Evolutionary conservation across 2,329 filamentous ascomycete species (phyloP).

Genomic region (Neopestalotiopsis sp.): DNA sequence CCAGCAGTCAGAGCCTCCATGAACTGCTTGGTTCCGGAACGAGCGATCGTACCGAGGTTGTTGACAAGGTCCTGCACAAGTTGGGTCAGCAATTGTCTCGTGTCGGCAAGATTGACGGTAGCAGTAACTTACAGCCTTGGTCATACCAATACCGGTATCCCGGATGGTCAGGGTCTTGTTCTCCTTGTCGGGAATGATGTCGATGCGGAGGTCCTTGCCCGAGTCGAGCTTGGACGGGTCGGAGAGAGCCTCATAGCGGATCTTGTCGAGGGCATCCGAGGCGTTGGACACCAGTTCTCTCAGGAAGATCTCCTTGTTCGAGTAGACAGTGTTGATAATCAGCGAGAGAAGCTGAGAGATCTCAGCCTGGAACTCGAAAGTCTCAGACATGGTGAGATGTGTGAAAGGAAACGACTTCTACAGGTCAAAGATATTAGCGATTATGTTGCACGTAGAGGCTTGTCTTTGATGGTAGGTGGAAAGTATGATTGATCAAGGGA

Average conservation of each 20-base stretch:
- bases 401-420: slow-evolving; percentile 23
- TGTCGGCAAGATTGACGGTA: not conserved
- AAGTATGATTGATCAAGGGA: not conserved
- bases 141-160: slow-evolving; percentile 99
- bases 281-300: slow-evolving; percentile 98
- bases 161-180: slow-evolving; percentile 96
- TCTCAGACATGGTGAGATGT: slow-evolving; percentile 80
- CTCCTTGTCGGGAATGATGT: slow-evolving; percentile 98
- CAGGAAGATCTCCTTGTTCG: slow-evolving; percentile 99
- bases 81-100: slow-evolving; percentile 40
- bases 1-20: slow-evolving; percentile 99
- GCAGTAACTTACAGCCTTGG: slow-evolving; percentile 85
- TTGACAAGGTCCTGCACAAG: slow-evolving; percentile 87
- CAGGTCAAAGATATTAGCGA: not conserved
- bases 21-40: slow-evolving; percentile 99
- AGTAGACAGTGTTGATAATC: slow-evolving; percentile 99
- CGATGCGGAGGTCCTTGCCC: slow-evolving; percentile 97
- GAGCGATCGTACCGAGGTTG: slow-evolving; percentile 99
- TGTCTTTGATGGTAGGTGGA: not conserved
- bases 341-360: slow-evolving; percentile 99
- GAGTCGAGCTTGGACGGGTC: slow-evolving; percentile 97
- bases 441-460: not conserved
- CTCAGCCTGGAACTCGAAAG: slow-evolving; percentile 99
- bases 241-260: slow-evolving; percentile 97
- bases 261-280: slow-evolving; percentile 99